Conservation (phyloP, 495 filamentous ascomycete species). For the Aspergillus saccharolyticus region DNA sequence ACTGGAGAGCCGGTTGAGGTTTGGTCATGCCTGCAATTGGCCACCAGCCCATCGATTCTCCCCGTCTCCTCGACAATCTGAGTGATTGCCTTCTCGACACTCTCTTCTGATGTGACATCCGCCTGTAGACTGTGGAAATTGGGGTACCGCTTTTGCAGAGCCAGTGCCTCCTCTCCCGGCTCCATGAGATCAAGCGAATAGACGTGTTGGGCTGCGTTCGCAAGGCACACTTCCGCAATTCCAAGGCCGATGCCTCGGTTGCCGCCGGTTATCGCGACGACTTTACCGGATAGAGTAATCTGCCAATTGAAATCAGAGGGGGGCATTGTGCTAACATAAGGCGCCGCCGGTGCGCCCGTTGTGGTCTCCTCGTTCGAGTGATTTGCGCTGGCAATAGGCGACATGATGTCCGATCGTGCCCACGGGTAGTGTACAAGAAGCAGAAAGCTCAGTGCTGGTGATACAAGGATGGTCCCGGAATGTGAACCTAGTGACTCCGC, state of each 20-base stretch:
- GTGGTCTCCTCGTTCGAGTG: conserved; percentile 7
- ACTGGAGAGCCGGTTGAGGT: conserved; percentile 40
- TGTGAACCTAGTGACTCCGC: no score
- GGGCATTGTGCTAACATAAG: conserved; percentile 24
- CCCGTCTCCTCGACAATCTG: conserved; percentile 32
- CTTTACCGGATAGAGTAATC: conserved; percentile 24
- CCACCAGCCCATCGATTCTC: conserved; percentile 32
- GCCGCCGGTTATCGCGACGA: conserved; percentile 34
- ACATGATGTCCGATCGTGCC: no score
- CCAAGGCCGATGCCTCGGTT: conserved; percentile 37
- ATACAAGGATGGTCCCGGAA: no score
- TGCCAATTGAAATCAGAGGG: conserved; percentile 25
- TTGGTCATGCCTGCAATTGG: conserved; percentile 44
- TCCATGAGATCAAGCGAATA: conserved; percentile 41
- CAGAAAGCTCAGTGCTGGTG: no score
- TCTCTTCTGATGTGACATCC: conserved; percentile 37
- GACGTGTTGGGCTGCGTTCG: conserved; percentile 33
- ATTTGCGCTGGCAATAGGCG: no score
- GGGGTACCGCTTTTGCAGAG: conserved; percentile 26
- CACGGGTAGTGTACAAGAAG: no score
- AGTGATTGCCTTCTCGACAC: conserved; percentile 34
- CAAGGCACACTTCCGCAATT: conserved; percentile 37
- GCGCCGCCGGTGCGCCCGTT: conserved; percentile 1
- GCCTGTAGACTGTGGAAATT: conserved; percentile 37
- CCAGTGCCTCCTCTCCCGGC: conserved; percentile 35